phyloP scores from a whole-genome alignment of 2,329 filamentous ascomycete genomes.

The Cladosporium oxysporum region DNA sequence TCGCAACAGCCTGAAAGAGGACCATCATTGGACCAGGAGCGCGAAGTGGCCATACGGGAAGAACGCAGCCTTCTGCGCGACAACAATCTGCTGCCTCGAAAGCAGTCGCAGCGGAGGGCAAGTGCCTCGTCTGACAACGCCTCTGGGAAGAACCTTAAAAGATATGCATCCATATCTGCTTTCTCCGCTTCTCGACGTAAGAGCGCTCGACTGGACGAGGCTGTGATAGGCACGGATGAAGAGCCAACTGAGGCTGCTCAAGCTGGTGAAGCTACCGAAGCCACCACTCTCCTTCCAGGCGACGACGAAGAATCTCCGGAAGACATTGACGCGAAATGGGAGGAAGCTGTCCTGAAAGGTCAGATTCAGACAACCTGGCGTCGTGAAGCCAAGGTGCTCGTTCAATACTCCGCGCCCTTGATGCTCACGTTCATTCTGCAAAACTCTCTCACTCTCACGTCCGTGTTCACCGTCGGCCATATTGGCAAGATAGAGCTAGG shows the following conservation, averaged over 20 bases:
- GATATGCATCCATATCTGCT: conserved; percentile 22
- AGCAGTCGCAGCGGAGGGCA: conserved; percentile 44
- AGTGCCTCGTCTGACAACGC: conserved; percentile 26
- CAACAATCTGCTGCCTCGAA: conserved; percentile 59
- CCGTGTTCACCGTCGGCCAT: conserved; percentile 52
- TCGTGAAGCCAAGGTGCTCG: conserved; percentile 80
- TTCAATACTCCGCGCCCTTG: conserved; percentile 45
- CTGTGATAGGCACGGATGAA: background rate
- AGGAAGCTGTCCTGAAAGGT: conserved; percentile 78
- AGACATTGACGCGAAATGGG: conserved; percentile 73
- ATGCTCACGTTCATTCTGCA: conserved; percentile 53
- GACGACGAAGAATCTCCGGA: conserved; percentile 49
- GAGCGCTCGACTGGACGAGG: conserved; percentile 26
- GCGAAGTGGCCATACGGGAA: conserved; percentile 56
- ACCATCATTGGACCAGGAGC: conserved; percentile 50
- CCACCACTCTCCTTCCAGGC: conserved; percentile 49
- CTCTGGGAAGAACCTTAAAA: conserved; percentile 25
- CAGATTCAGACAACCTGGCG: conserved; percentile 89
- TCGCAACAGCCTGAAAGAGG: conserved; percentile 50
- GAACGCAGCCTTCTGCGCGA: conserved; percentile 61
- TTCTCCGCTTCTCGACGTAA: conserved; percentile 21
- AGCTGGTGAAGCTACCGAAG: conserved; percentile 44
- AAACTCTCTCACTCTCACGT: conserved; percentile 49
- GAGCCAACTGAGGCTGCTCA: conserved; percentile 39
- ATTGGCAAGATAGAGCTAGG: conserved; percentile 52